phyloP scores from a whole-genome alignment of 2,329 filamentous ascomycete species.

The Hypocreales sp. region DNA sequence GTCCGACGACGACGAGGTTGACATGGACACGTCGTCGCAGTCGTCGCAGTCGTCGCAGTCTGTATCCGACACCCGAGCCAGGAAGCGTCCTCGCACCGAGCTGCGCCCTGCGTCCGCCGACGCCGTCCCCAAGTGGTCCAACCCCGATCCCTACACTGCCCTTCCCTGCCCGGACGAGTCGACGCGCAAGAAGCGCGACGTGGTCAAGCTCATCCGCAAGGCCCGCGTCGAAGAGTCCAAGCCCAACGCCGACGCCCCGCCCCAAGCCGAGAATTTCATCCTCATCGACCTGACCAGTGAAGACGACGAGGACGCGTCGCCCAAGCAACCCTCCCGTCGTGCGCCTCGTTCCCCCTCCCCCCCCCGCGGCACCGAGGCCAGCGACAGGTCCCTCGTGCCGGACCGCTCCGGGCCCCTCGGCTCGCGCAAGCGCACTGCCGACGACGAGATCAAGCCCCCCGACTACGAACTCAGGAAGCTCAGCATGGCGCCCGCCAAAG shows the following conservation, averaged over 20 bases:
- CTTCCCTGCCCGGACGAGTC: constrained; percentile 66
- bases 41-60: constrained; percentile 11
- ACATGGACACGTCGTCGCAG: constrained; percentile 42
- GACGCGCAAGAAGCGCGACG: constrained; percentile 63
- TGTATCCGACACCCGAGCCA: constrained; percentile 22
- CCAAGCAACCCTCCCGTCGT: constrained; percentile 3
- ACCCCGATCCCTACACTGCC: constrained; percentile 84
- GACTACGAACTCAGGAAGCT: constrained; percentile 36
- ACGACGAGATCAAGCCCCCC: constrained; percentile 49
- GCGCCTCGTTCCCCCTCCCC: constrained; percentile 8
- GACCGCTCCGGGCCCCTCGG: constrained; percentile 33
- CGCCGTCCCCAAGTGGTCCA: constrained; percentile 70
- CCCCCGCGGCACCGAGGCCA: background rate
- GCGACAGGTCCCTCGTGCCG: constrained; percentile 2
- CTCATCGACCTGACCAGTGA: constrained; percentile 59
- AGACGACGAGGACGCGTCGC: constrained; percentile 18
- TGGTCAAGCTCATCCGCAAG: constrained; percentile 84
- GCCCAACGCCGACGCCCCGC: constrained; percentile 32
- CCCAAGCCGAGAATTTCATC: constrained; percentile 70
- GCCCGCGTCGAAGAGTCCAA: constrained; percentile 49
- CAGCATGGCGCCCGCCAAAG: constrained; percentile 32
- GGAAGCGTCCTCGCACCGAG: constrained; percentile 16
- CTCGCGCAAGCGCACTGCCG: constrained; percentile 58
- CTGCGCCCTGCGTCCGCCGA: constrained; percentile 19
- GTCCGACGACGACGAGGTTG: constrained; percentile 47